A percentile compares a stretch with the other conserved stretches of the same genome.
Evolutionary conservation across 495 filamentous ascomycete genomes (phyloP).

Genomic region (Hyaloscypha variabilis): DNA sequence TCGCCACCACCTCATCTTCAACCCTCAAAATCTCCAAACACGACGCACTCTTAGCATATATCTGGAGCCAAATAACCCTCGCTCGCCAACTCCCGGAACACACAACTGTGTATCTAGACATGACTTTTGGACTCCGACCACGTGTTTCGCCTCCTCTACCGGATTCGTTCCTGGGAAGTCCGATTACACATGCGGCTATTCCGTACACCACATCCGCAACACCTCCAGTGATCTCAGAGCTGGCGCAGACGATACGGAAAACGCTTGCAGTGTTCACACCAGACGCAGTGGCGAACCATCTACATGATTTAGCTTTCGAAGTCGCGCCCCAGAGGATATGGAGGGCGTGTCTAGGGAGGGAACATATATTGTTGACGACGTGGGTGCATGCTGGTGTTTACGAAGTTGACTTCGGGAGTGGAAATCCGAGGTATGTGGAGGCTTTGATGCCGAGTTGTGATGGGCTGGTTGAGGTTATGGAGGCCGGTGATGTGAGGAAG

Average conservation of each 20-base stretch:
- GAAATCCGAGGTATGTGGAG: slow-evolving; percentile 36
- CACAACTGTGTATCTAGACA: slow-evolving; percentile 37
- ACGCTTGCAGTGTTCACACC: slow-evolving; percentile 39
- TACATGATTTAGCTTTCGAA: slow-evolving; percentile 41
- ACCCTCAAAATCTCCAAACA: slow-evolving; percentile 35
- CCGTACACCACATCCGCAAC: slow-evolving; percentile 3
- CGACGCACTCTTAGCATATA: slow-evolving; percentile 41
- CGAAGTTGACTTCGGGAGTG: slow-evolving; percentile 39
- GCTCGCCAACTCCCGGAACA: slow-evolving; percentile 31
- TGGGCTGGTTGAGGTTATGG: slow-evolving; percentile 41
- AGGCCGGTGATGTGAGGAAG: slow-evolving; percentile 8
- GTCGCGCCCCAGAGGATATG: slow-evolving; percentile 41
- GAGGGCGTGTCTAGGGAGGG: slow-evolving; percentile 40
- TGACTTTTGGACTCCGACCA: slow-evolving; percentile 37
- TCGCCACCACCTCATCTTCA: slow-evolving; percentile 6
- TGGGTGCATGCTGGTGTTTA: slow-evolving; percentile 41
- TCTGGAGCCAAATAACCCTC: slow-evolving; percentile 42
- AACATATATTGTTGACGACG: slow-evolving; percentile 41
- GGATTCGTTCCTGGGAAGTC: slow-evolving; percentile 41
- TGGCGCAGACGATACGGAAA: slow-evolving; percentile 36
- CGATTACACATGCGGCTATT: slow-evolving; percentile 29
- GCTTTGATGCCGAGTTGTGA: slow-evolving; percentile 42
- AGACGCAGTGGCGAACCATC: slow-evolving; percentile 32
- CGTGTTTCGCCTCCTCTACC: slow-evolving; percentile 38
- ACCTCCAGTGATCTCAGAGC: slow-evolving; percentile 24